Percentiles rank a stretch among this genome's conserved stretches.
Conservation (phyloP, 2,329 filamentous ascomycete species). For the Colletotrichum tropicale region DNA sequence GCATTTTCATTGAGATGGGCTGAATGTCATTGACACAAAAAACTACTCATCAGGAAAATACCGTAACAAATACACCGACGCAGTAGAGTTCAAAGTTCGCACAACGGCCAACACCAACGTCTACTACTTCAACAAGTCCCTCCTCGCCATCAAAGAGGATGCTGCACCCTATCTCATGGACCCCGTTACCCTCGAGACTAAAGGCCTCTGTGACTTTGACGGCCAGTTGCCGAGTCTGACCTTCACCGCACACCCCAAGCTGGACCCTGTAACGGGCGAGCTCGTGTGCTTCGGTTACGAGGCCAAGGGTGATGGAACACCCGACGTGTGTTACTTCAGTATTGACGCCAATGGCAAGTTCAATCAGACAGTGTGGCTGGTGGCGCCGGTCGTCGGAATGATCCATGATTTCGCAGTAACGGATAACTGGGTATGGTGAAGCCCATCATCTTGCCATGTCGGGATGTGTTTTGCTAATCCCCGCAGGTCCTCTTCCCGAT, state of each 20-base stretch:
- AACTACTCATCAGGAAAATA: slow-evolving; percentile 34
- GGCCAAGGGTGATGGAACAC: slow-evolving; percentile 41
- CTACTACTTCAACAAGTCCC: slow-evolving; percentile 49
- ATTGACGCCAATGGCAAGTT: slow-evolving; percentile 32
- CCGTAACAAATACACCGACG: slow-evolving; percentile 42
- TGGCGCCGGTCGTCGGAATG: slow-evolving; percentile 38
- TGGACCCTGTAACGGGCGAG: slow-evolving; percentile 43
- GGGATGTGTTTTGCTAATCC: too few species aligned
- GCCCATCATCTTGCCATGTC: too few species aligned
- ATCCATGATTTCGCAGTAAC: slow-evolving; percentile 48
- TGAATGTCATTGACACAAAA: slow-evolving; percentile 25
- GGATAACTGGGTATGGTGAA: slow-evolving; percentile 43
- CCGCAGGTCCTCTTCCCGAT: slow-evolving; percentile 9
- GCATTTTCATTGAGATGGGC: background rate
- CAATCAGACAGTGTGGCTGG: slow-evolving; percentile 35
- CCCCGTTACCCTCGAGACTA: slow-evolving; percentile 43
- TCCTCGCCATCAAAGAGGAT: slow-evolving; percentile 55
- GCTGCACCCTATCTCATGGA: slow-evolving; percentile 45
- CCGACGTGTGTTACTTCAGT: slow-evolving; percentile 39
- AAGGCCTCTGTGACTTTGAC: slow-evolving; percentile 43
- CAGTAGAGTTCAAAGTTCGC: slow-evolving; percentile 31
- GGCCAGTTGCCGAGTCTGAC: slow-evolving; percentile 41
- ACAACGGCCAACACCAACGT: slow-evolving; percentile 56
- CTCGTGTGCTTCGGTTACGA: slow-evolving; percentile 46
- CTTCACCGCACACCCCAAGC: slow-evolving; percentile 47